Conservation (phyloP, 2,329 filamentous ascomycete species). For the Monilinia vaccinii-corymbosi region DNA sequence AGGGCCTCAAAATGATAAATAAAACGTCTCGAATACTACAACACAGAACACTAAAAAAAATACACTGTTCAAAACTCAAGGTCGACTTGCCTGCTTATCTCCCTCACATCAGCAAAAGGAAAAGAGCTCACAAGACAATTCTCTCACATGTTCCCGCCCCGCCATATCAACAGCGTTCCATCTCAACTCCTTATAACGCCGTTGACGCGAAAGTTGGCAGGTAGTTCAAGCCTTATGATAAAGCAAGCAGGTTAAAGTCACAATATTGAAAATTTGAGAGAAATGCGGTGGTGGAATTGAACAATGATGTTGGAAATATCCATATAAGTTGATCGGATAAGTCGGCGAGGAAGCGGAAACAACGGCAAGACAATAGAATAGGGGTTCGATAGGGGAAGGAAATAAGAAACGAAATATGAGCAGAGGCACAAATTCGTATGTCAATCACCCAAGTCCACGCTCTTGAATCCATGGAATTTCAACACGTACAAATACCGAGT, state of each 20-base stretch:
- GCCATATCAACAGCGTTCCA: neutral
- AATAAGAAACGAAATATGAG: neutral
- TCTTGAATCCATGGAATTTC: slow-evolving; percentile 30
- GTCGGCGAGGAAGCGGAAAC: neutral
- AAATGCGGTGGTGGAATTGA: neutral
- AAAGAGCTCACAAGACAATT: neutral
- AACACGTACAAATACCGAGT: slow-evolving; percentile 44
- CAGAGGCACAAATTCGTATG: neutral
- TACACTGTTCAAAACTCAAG: neutral
- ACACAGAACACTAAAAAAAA: neutral
- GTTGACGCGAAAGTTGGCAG: neutral
- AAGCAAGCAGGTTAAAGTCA: too few species aligned
- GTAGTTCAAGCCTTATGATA: neutral
- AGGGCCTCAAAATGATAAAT: too few species aligned
- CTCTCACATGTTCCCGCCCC: neutral
- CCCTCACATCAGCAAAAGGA: neutral
- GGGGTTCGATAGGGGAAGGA: neutral
- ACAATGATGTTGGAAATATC: neutral
- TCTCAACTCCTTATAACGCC: neutral
- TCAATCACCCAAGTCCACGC: neutral
- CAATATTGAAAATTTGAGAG: neutral
- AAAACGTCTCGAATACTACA: neutral
- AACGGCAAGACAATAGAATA: neutral
- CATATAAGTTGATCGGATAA: neutral
- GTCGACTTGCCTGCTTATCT: neutral